Conservation (phyloP, 2,329 filamentous ascomycete species). For the Arthroderma sp. region DNA sequence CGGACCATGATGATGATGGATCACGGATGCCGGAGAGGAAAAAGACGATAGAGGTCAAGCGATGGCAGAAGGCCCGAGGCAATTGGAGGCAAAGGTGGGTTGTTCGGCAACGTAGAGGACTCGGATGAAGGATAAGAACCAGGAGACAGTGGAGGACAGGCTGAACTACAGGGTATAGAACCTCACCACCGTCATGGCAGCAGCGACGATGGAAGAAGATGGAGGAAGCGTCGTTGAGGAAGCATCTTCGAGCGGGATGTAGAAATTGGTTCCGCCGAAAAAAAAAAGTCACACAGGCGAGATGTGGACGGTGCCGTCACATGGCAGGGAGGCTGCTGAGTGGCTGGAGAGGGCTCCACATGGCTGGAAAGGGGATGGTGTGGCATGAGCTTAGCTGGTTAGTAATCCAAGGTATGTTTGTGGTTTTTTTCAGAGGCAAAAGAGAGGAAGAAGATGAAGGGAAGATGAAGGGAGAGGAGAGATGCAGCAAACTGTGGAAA, state of each 20-base stretch:
- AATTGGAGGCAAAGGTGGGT: conserved; percentile 4
- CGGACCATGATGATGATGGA: conserved; percentile 55
- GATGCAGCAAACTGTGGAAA: no score
- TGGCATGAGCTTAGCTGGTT: no score
- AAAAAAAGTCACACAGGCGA: conserved; percentile 3
- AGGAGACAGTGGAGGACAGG: background rate
- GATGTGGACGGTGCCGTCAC: conserved; percentile 2
- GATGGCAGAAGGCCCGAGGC: conserved; percentile 9
- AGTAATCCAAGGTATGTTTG: no score
- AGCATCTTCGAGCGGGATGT: conserved; percentile 1
- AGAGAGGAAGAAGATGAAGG: background rate
- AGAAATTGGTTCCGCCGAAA: background rate
- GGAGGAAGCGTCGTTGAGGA: conserved; percentile 1
- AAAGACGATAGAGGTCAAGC: conserved; percentile 2
- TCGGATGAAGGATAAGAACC: conserved; percentile 5
- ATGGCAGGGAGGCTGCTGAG: background rate
- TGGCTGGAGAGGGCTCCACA: background rate
- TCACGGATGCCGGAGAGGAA: conserved; percentile 4
- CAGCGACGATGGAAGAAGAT: conserved; percentile 2
- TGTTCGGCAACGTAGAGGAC: conserved; percentile 15
- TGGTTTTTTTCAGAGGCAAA: background rate
- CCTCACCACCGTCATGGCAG: conserved; percentile 3
- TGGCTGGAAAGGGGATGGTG: background rate
- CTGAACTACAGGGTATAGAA: background rate
- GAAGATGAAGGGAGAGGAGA: background rate